These are phyloP conservation scores for Alliaria petiolata DNA, from an alignment of 345 rosid genomes.

Conservation along the genomic window DNA sequence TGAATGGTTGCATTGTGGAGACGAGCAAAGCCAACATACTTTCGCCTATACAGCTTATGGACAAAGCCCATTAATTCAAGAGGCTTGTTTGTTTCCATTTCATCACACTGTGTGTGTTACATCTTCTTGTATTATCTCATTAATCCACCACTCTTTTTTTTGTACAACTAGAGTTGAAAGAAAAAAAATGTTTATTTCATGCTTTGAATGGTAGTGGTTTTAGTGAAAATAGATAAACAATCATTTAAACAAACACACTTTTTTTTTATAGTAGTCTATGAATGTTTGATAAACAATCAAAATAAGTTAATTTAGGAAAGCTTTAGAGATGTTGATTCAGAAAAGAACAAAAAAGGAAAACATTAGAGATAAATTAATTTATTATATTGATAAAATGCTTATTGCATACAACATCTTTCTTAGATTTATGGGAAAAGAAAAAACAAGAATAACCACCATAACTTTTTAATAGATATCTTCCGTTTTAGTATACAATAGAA, in stretches of 20 bases:
- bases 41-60: slow-evolving; percentile 82
- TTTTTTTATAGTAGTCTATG: too few relatives aligned
- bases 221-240: too few relatives aligned
- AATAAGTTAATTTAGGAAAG: too few relatives aligned
- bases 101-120: neutral
- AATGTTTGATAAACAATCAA: too few relatives aligned
- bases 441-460: neutral
- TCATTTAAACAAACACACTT: neutral
- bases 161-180: neutral
- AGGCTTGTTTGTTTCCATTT: neutral
- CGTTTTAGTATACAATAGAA: slow-evolving; percentile 4
- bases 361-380: too few relatives aligned
- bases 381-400: neutral
- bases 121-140: slow-evolving; percentile 4
- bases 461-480: neutral
- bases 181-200: too few relatives aligned
- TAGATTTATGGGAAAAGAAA: neutral
- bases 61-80: slow-evolving; percentile 50
- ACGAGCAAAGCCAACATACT: slow-evolving; percentile 88
- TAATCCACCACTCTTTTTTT: neutral
- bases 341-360: too few relatives aligned
- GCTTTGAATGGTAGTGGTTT: neutral
- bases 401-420: neutral
- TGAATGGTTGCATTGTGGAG: slow-evolving; percentile 93
- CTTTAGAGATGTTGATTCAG: too few relatives aligned